These are phyloP conservation scores for Lasiosphaeris hirsuta DNA, from an alignment of 495 filamentous ascomycete species.

Conservation along the genomic window DNA sequence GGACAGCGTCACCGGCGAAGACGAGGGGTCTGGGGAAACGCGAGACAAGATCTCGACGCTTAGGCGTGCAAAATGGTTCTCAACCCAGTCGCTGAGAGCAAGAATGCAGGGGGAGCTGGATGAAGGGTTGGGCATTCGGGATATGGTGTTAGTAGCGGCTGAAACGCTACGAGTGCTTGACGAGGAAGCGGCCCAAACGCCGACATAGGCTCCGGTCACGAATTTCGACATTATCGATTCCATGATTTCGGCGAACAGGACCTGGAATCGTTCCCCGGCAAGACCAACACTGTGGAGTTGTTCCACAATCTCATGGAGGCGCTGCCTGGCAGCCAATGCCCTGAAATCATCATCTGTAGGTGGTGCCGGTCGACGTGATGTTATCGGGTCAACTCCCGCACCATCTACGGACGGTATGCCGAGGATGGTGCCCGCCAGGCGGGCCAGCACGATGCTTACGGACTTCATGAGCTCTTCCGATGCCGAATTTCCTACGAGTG, in stretches of 20 bases:
- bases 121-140: slow-evolving; percentile 34
- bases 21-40: slow-evolving; percentile 27
- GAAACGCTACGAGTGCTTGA: slow-evolving; percentile 11
- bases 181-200: slow-evolving; percentile 45
- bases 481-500: slow-evolving; percentile 63
- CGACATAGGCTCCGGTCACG: slow-evolving; percentile 57
- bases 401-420: slow-evolving; percentile 41
- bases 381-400: slow-evolving; percentile 12
- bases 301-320: slow-evolving; percentile 55
- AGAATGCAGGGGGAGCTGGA: slow-evolving; percentile 50
- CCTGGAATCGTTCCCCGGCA: slow-evolving; percentile 69
- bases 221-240: slow-evolving; percentile 64
- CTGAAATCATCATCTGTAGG: slow-evolving; percentile 21
- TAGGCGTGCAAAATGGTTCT: slow-evolving; percentile 65
- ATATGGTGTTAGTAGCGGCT: slow-evolving; percentile 20
- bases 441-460: slow-evolving; percentile 51
- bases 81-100: slow-evolving; percentile 66
- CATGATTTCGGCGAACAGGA: slow-evolving; percentile 73
- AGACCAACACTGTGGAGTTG: slow-evolving; percentile 69
- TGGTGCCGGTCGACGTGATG: slow-evolving; percentile 17
- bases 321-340: slow-evolving; percentile 46
- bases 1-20: slow-evolving; percentile 44
- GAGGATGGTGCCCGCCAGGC: slow-evolving; percentile 53
- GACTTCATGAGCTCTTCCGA: slow-evolving; percentile 52
- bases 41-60: slow-evolving; percentile 58